Evolutionary conservation across 768 basidiomycete genomes (phyloP).

Genomic region (Hemileccinum impolitum): DNA sequence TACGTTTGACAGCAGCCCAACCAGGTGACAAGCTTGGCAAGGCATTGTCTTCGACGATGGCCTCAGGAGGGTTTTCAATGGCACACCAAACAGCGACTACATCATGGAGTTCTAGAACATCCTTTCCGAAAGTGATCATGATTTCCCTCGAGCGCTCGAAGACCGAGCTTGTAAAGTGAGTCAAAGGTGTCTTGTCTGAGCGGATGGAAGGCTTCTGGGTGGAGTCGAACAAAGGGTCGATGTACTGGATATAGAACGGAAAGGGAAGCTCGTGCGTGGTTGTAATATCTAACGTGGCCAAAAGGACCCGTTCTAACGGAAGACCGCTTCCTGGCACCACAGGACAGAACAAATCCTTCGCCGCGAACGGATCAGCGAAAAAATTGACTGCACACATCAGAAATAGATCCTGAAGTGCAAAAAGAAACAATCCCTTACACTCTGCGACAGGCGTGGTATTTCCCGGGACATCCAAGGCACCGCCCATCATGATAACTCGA

Average conservation of each 20-base stretch:
- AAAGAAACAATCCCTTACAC: constrained; percentile 47
- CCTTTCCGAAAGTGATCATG: constrained; percentile 78
- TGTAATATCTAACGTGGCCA: constrained; percentile 81
- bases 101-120: constrained; percentile 89
- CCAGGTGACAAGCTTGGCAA: constrained; percentile 37
- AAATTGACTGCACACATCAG: constrained; percentile 59
- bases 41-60: constrained; percentile 21
- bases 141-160: constrained; percentile 70
- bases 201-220: constrained; percentile 45
- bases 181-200: constrained; percentile 52
- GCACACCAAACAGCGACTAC: constrained; percentile 89
- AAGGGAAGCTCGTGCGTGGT: constrained; percentile 78
- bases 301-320: constrained; percentile 63
- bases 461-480: constrained; percentile 86
- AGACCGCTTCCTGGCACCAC: constrained; percentile 38
- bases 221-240: constrained; percentile 62
- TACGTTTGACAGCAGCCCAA: constrained; percentile 53
- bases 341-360: constrained; percentile 59
- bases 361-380: constrained; percentile 86
- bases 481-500: constrained; percentile 89
- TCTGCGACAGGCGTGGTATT: constrained; percentile 82
- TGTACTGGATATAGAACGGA: constrained; percentile 47
- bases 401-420: not conserved
- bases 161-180: constrained; percentile 79
- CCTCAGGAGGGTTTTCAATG: constrained; percentile 58